A percentile compares a stretch with the other conserved stretches of the same genome.
Evolutionary conservation across 1,284 basidiomycete species (phyloP).

Genomic region (Rhizoctonia solani): DNA sequence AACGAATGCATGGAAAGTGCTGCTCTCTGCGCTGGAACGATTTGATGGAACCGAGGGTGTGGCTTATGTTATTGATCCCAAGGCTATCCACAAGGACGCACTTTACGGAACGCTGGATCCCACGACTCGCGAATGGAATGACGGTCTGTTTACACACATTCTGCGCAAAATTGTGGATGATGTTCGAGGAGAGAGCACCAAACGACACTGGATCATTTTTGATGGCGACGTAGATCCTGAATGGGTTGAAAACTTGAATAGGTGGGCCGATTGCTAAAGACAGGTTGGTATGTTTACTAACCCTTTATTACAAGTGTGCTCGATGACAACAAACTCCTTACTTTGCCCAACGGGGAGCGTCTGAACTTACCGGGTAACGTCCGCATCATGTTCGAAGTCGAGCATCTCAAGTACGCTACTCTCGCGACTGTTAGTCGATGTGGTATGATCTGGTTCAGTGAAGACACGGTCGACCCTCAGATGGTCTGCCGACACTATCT

Average conservation of each 20-base stretch:
- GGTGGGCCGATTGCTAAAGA: constrained; percentile 55
- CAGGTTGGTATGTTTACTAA: background rate
- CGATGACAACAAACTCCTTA: constrained; percentile 98
- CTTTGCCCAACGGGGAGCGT: constrained; percentile 97
- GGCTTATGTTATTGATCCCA: constrained; percentile 97
- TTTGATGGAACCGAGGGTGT: constrained; percentile 92
- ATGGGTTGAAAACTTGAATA: constrained; percentile 99
- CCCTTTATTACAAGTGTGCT: constrained; percentile 70
- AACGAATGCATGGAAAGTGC: constrained; percentile 95
- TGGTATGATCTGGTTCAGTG: constrained; percentile 99
- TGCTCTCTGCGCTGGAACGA: constrained; percentile 88
- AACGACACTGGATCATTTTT: constrained; percentile 99
- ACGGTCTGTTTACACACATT: constrained; percentile 97
- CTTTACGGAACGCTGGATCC: constrained; percentile 96
- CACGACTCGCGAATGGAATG: constrained; percentile 99
- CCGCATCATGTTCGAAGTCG: constrained; percentile 99
- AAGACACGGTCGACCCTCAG: constrained; percentile 85
- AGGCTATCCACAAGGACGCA: constrained; percentile 98
- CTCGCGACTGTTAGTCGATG: constrained; percentile 99
- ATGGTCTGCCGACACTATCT: constrained; percentile 96
- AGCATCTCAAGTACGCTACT: constrained; percentile 96
- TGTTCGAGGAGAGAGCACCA: constrained; percentile 94
- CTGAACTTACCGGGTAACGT: constrained; percentile 97
- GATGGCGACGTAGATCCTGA: constrained; percentile 99
- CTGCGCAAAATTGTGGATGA: constrained; percentile 98